phyloP scores from a whole-genome alignment of 1,284 basidiomycete species.

The Sanghuangporus weigelae region DNA sequence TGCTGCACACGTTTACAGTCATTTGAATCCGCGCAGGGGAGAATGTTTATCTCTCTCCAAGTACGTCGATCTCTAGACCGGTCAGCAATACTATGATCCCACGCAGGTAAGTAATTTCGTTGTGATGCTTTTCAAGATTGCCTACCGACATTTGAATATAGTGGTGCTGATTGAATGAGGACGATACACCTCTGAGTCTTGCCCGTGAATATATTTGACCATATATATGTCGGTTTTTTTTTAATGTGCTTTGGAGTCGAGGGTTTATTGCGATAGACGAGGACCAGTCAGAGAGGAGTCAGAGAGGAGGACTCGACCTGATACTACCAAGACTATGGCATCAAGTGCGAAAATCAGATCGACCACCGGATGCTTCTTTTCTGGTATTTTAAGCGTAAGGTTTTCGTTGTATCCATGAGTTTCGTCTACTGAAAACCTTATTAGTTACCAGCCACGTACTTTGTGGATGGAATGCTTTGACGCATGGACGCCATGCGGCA shows the following conservation, averaged over 20 bases:
- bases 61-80: constrained; percentile 22
- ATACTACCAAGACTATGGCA: background rate
- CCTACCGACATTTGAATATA: constrained; percentile 12
- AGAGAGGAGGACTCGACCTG: background rate
- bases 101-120: constrained; percentile 29
- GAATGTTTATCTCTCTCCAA: background rate
- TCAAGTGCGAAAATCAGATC: background rate
- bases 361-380: constrained; percentile 1
- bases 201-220: constrained; percentile 41
- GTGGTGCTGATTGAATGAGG: constrained; percentile 43
- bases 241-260: constrained; percentile 32
- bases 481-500: background rate
- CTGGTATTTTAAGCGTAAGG: constrained; percentile 12
- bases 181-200: constrained; percentile 28
- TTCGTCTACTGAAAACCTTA: background rate
- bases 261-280: constrained; percentile 33
- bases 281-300: constrained; percentile 22
- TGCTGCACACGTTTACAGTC: constrained; percentile 33
- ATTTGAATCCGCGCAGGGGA: constrained; percentile 31
- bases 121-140: background rate
- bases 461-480: constrained; percentile 15
- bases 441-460: constrained; percentile 29
- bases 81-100: constrained; percentile 29
- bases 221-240: constrained; percentile 34
- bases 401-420: background rate